A percentile compares a stretch with the other conserved stretches of the same genome.
These are phyloP conservation scores for Scorias spongiosa DNA, from an alignment of 2,329 filamentous ascomycete species.

Conservation along the genomic window DNA sequence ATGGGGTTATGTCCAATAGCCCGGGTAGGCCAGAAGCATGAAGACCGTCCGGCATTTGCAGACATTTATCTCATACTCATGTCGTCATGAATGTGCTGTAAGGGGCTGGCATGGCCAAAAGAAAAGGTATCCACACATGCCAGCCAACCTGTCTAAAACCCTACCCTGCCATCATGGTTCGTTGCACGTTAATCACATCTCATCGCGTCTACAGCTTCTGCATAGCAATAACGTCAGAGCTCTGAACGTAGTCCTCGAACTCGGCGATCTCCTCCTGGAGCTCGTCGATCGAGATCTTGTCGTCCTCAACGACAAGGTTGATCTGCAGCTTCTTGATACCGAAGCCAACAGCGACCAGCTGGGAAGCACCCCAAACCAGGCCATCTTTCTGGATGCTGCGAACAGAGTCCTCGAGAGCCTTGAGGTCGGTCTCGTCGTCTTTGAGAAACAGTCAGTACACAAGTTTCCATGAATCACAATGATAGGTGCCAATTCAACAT, in stretches of 20 bases:
- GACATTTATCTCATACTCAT: too few species aligned
- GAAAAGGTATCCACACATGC: too few species aligned
- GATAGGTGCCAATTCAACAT: conserved; percentile 22
- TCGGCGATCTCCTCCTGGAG: conserved; percentile 75
- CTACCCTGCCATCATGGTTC: too few species aligned
- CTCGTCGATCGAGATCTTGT: conserved; percentile 79
- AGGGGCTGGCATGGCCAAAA: too few species aligned
- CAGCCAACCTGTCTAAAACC: too few species aligned
- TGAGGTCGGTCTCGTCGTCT: conserved; percentile 92
- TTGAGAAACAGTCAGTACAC: conserved; percentile 1
- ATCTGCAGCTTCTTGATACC: conserved; percentile 99
- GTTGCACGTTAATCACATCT: conserved; percentile 5
- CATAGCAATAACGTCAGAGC: conserved; percentile 79
- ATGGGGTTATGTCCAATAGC: too few species aligned
- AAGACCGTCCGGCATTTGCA: too few species aligned
- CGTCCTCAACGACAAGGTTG: conserved; percentile 93
- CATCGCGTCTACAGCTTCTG: conserved; percentile 61
- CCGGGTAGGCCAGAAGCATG: too few species aligned
- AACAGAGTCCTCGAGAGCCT: conserved; percentile 62
- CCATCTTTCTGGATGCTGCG: conserved; percentile 79
- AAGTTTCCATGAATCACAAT: conserved; percentile 13
- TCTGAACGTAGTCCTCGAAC: conserved; percentile 93
- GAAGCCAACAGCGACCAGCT: conserved; percentile 81
- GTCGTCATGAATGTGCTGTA: too few species aligned
- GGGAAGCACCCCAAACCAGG: conserved; percentile 87